Base-by-base conservation (phyloP, 164 flowering plant species). In the Stephania japonica region DNA sequence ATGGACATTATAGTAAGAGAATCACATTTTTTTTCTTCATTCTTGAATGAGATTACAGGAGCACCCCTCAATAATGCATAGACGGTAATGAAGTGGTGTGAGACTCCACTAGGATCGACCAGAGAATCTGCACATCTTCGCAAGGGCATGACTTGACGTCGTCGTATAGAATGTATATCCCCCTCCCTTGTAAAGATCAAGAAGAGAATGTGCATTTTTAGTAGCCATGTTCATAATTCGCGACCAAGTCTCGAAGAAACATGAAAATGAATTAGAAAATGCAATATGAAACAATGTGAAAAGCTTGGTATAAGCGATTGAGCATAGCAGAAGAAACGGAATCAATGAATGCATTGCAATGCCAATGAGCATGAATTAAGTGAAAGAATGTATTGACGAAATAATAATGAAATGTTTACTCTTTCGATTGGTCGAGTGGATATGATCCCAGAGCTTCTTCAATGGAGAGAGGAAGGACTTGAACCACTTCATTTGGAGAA, bases 51-150 rank as follows among this genome's bases (percentile, higher is more conserved):
- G 27, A 26, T 63, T 32, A 27, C 32, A 25, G 25, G 21, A 12
- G 61, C 25, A 14, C n/a, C 69, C 47, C 12, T 67, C 38, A 32
- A 32, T 27, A 67, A 38, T 67, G 47, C 26, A 38, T 42, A 67
- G 81, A 71, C 67, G 87, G 88, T 78, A 84, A 72, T 50, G 86
- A 42, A 49, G 86, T 80, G 67, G 88, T 43, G 38, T 90, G 86
- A 13, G 97, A 87, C 68, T 93, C 94, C 80, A 93, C 94, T 11
- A 93, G 84, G 77, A 93, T 93, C 3, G 98, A 91, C 97, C 98
- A 93, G 21, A 91, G 83, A 3, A 88, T 89, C 42, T 93, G 98
- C 50, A 93, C 98, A 79, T 93, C 98, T 82, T 93, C 98, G 69
- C 77, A 90, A 18, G 85, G 91, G 83, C 98, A 93, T 25, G 97